Percentiles rank a stretch among this genome's conserved stretches.
These are phyloP conservation scores for Fusarium sp. DNA, from an alignment of 2,329 filamentous ascomycete species.

Conservation along the genomic window DNA sequence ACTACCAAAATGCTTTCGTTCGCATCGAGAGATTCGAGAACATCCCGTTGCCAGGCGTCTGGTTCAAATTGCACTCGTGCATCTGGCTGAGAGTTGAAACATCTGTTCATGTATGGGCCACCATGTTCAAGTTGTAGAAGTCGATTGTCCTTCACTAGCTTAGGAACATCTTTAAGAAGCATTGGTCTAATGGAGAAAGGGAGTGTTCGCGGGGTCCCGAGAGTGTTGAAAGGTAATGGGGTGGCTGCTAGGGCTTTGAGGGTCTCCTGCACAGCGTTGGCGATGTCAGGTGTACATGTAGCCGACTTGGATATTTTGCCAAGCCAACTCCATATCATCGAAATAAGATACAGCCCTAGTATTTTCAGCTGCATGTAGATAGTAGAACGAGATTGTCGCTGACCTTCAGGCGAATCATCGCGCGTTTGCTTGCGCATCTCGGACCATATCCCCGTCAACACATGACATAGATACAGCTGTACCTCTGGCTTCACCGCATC, in stretches of 20 bases:
- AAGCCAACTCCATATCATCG: conserved; percentile 44
- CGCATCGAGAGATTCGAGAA: conserved; percentile 78
- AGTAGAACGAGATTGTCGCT: background rate
- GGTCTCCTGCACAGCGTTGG: conserved; percentile 26
- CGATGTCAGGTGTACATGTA: conserved; percentile 26
- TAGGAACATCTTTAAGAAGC: background rate
- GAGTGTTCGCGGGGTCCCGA: conserved; percentile 6
- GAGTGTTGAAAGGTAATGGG: conserved; percentile 3
- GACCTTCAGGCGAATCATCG: conserved; percentile 3
- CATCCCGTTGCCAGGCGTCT: conserved; percentile 80
- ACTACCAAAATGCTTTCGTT: conserved; percentile 79
- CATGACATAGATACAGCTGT: conserved; percentile 13
- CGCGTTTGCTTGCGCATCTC: background rate
- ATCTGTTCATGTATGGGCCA: conserved; percentile 81
- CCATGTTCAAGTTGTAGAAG: conserved; percentile 75
- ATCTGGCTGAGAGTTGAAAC: conserved; percentile 76
- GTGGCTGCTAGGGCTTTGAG: conserved; percentile 13
- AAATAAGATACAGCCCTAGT: conserved; percentile 41
- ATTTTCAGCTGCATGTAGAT: background rate
- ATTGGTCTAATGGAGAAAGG: conserved; percentile 17
- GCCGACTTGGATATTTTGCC: conserved; percentile 30
- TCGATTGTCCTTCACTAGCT: conserved; percentile 10
- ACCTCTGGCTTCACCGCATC: background rate
- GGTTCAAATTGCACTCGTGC: conserved; percentile 77
- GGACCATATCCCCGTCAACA: conserved; percentile 7